Conservation (phyloP, 1,284 basidiomycete genomes). For the Irpex rosettiformis region DNA sequence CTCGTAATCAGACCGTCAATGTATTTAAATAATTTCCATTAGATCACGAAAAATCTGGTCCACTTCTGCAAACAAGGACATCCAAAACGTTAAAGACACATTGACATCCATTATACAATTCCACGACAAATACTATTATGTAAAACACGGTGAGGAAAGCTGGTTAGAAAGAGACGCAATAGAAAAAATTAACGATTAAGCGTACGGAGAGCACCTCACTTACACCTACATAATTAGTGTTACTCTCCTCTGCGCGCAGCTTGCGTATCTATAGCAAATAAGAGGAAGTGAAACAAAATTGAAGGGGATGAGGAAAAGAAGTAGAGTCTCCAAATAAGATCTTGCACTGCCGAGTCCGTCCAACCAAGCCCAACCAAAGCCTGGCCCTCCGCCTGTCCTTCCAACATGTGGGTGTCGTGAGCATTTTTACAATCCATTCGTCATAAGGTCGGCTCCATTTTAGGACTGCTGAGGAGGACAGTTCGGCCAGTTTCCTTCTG, state of each 20-base stretch:
- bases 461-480: background rate
- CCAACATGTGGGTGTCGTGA: background rate
- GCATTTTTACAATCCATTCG: background rate
- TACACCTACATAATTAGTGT: background rate
- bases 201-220: background rate
- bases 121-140: slow-evolving; percentile 10
- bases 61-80: background rate
- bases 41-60: slow-evolving; percentile 3
- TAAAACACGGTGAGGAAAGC: slow-evolving; percentile 1
- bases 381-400: background rate
- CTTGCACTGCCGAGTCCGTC: background rate
- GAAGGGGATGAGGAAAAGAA: background rate
- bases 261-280: background rate
- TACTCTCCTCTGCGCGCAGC: background rate
- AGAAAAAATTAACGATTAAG: slow-evolving; percentile 1
- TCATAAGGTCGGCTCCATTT: background rate
- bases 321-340: background rate
- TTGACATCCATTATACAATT: slow-evolving; percentile 8
- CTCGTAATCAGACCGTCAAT: background rate
- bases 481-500: slow-evolving; percentile 71
- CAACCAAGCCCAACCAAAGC: background rate
- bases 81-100: slow-evolving; percentile 3
- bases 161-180: background rate
- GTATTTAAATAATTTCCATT: slow-evolving; percentile 3
- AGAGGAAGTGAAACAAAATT: background rate